Evolutionary conservation across 495 filamentous ascomycete species (phyloP).

Genomic region (Penicillium coprophilum): DNA sequence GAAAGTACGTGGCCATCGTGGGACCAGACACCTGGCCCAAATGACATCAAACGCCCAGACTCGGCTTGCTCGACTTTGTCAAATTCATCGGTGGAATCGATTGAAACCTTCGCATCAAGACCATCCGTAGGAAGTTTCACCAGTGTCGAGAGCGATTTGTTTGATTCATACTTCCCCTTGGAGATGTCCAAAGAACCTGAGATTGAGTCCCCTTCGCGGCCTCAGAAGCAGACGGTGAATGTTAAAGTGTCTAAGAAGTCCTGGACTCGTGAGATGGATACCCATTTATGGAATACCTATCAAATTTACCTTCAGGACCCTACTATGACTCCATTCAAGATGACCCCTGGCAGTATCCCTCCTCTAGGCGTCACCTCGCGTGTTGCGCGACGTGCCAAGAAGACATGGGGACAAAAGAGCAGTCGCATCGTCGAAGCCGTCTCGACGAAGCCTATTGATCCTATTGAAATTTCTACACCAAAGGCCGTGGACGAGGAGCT

Average conservation of each 20-base stretch:
- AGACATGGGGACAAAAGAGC: conserved; percentile 65
- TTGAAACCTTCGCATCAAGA: conserved; percentile 63
- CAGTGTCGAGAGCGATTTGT: conserved; percentile 61
- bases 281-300: conserved; percentile 91
- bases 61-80: conserved; percentile 64
- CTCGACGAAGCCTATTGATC: conserved; percentile 18
- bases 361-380: conserved; percentile 87
- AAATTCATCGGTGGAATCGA: conserved; percentile 68
- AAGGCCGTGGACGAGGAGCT: conserved; percentile 29
- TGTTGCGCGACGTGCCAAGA: conserved; percentile 80
- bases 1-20: conserved; percentile 31
- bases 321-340: conserved; percentile 89
- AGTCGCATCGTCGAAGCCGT: conserved; percentile 14
- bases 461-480: conserved; percentile 69
- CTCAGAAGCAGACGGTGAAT: conserved; percentile 19
- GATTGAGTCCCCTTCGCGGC: conserved; percentile 35
- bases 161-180: conserved; percentile 55
- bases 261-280: conserved; percentile 90
- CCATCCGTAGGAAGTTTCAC: conserved; percentile 66
- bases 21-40: conserved; percentile 35
- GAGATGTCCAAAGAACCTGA: conserved; percentile 40
- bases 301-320: conserved; percentile 85
- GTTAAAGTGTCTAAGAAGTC: conserved; percentile 21
- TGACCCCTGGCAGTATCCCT: conserved; percentile 80
- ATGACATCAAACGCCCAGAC: conserved; percentile 51